Conservation (phyloP, 257 asterid genomes). For the Penstemon davidsonii region DNA sequence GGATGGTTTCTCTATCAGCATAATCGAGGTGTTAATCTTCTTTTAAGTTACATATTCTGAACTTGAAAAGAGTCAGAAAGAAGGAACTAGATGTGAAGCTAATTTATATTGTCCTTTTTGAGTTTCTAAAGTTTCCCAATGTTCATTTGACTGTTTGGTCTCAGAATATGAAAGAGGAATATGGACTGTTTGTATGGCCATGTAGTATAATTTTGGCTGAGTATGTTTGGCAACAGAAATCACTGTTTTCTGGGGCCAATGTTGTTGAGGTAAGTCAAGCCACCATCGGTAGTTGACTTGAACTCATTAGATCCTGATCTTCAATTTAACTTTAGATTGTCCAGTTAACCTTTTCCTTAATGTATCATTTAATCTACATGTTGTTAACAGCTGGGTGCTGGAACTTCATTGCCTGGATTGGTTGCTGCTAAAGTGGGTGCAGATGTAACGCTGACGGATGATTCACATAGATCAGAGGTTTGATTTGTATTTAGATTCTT, state of each 20-base stretch:
- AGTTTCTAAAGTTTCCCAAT: slow-evolving; percentile 12
- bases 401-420: slow-evolving; percentile 93
- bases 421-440: slow-evolving; percentile 95
- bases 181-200: slow-evolving; percentile 95
- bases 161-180: slow-evolving; percentile 93
- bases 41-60: not conserved
- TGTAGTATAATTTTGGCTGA: slow-evolving; percentile 87
- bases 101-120: not conserved
- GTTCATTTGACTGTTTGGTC: slow-evolving; percentile 15
- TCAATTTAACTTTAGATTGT: not conserved
- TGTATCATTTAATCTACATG: slow-evolving; percentile 2
- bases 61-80: slow-evolving; percentile 4
- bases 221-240: slow-evolving; percentile 82
- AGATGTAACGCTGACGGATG: slow-evolving; percentile 76
- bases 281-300: not conserved
- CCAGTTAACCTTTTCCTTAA: slow-evolving; percentile 9
- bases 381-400: slow-evolving; percentile 79
- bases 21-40: slow-evolving; percentile 53
- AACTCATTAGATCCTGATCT: not conserved
- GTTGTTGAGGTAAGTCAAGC: slow-evolving; percentile 67
- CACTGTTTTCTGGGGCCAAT: slow-evolving; percentile 65
- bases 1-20: slow-evolving; percentile 58
- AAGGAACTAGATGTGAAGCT: not conserved
- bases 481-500: slow-evolving; percentile 11
- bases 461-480: slow-evolving; percentile 66